phyloP scores from a whole-genome alignment of 1,139 yeast species.

The Torulaspora globosa region DNA sequence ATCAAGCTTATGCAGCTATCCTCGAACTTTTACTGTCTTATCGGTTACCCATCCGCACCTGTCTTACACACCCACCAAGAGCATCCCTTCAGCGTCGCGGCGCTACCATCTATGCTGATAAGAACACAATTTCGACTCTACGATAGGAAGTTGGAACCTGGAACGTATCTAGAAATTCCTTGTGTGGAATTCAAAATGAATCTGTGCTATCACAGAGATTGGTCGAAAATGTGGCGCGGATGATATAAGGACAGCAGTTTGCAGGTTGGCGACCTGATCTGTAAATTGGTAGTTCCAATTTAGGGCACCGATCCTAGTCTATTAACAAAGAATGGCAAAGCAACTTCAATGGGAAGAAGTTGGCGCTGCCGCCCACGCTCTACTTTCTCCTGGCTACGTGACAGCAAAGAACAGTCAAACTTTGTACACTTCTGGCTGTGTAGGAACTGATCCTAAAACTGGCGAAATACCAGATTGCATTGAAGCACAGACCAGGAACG shows the following conservation, averaged over 20 bases:
- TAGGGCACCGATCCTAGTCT: neutral
- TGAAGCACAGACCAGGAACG: slow-evolving; percentile 39
- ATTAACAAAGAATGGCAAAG: slow-evolving; percentile 27
- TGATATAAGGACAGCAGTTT: too few species aligned
- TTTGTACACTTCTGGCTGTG: slow-evolving; percentile 42
- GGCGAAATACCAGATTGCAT: slow-evolving; percentile 41
- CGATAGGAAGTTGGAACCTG: neutral
- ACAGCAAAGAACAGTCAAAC: slow-evolving; percentile 43
- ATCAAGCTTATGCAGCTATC: neutral
- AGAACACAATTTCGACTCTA: neutral
- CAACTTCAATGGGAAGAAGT: slow-evolving; percentile 43
- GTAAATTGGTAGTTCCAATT: too few species aligned
- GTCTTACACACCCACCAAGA: too few species aligned
- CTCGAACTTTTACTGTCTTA: neutral
- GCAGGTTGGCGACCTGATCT: too few species aligned
- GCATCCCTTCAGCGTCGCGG: neutral
- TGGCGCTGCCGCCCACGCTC: slow-evolving; percentile 21
- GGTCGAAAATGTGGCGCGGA: too few species aligned
- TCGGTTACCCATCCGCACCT: neutral
- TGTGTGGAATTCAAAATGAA: too few species aligned
- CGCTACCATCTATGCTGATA: neutral
- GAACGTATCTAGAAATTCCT: neutral
- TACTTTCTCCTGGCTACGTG: slow-evolving; percentile 42
- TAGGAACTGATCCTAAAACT: slow-evolving; percentile 37
- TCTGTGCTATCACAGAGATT: too few species aligned